These are phyloP conservation scores for Citrus mangshanensis DNA, from an alignment of 345 rosid species.

Conservation along the genomic window DNA sequence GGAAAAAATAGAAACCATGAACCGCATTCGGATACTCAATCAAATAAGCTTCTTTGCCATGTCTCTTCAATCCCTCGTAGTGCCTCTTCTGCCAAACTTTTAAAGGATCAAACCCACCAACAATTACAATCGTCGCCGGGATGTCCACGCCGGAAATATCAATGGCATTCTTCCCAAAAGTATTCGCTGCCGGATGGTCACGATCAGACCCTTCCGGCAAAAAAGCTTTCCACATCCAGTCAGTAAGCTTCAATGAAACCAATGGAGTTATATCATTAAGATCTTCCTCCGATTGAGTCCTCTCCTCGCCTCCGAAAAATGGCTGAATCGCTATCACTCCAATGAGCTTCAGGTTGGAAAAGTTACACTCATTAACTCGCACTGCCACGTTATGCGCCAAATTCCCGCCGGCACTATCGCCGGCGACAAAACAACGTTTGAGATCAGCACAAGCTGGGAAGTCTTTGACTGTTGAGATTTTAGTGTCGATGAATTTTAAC, in stretches of 20 bases:
- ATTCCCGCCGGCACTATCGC: slow-evolving; percentile 33
- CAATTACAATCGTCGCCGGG: slow-evolving; percentile 5
- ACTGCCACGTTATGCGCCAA: slow-evolving; percentile 29
- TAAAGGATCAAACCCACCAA: slow-evolving; percentile 25
- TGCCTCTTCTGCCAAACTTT: slow-evolving; percentile 30
- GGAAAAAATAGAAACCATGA: slow-evolving; percentile 19
- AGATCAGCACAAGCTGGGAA: background rate
- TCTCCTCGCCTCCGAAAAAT: slow-evolving; percentile 25
- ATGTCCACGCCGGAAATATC: slow-evolving; percentile 8
- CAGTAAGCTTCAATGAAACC: background rate
- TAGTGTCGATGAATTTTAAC: background rate
- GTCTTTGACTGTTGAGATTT: background rate
- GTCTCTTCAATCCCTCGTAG: slow-evolving; percentile 20
- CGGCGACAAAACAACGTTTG: slow-evolving; percentile 18
- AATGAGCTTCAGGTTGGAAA: background rate
- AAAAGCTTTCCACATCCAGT: slow-evolving; percentile 19
- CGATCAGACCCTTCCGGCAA: slow-evolving; percentile 16
- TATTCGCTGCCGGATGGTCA: slow-evolving; percentile 6
- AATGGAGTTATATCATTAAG: background rate
- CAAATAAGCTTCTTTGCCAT: slow-evolving; percentile 22
- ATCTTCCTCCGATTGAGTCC: slow-evolving; percentile 18
- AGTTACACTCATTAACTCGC: background rate
- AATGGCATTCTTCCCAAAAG: background rate
- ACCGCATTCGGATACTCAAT: background rate
- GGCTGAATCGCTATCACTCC: slow-evolving; percentile 29